Conservation (phyloP, 1,139 yeast genomes). For the Meyerozyma carpophila region DNA sequence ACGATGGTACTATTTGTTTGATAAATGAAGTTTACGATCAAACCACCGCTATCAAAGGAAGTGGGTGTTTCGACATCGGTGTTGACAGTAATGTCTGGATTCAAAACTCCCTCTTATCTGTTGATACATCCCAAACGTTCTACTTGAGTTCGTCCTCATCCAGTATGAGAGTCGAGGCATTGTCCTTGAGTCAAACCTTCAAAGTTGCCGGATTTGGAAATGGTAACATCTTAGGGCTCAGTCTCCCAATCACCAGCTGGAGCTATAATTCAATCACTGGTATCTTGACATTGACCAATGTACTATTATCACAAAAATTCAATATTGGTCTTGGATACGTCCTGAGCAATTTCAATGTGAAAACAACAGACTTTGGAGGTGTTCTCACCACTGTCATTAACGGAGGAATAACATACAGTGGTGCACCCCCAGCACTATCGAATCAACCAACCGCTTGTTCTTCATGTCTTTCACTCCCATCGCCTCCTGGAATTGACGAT, state of each 20-base stretch:
- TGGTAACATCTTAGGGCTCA: slow-evolving; percentile 23
- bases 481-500: not conserved
- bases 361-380: slow-evolving; percentile 11
- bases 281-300: slow-evolving; percentile 14
- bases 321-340: slow-evolving; percentile 19
- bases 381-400: slow-evolving; percentile 8
- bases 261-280: slow-evolving; percentile 15
- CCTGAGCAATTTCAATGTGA: slow-evolving; percentile 5
- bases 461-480: slow-evolving; percentile 10
- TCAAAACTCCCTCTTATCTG: slow-evolving; percentile 11
- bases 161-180: slow-evolving; percentile 14
- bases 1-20: slow-evolving; percentile 28
- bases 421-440: slow-evolving; percentile 13
- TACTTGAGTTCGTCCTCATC: slow-evolving; percentile 17
- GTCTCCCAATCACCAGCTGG: slow-evolving; percentile 11
- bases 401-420: slow-evolving; percentile 15
- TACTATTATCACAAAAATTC: slow-evolving; percentile 11
- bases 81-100: slow-evolving; percentile 16
- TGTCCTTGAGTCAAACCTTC: slow-evolving; percentile 16
- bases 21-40: slow-evolving; percentile 19
- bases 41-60: slow-evolving; percentile 18
- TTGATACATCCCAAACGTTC: slow-evolving; percentile 17
- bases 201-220: slow-evolving; percentile 27
- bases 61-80: slow-evolving; percentile 25
- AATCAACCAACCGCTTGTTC: slow-evolving; percentile 13